Percentiles rank a stretch among this genome's conserved stretches.
phyloP scores from a whole-genome alignment of 2,329 filamentous ascomycete species.

The Tolypocladium endophyticum region DNA sequence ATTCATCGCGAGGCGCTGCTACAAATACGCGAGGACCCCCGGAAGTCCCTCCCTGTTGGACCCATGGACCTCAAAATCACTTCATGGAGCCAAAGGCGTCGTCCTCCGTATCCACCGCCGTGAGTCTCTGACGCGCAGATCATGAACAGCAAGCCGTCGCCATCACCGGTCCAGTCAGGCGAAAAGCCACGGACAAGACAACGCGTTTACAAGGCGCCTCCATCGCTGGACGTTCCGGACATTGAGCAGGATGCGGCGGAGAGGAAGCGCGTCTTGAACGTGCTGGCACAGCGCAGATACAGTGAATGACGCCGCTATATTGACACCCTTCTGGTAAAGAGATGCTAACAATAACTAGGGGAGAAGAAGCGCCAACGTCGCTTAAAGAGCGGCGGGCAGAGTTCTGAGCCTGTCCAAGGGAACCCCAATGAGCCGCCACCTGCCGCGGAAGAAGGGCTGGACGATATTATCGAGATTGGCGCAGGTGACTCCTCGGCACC shows the following conservation, averaged over 20 bases:
- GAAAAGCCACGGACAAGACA: constrained; percentile 25
- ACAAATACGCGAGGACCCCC: not conserved
- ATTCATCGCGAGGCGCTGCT: not conserved
- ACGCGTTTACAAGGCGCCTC: constrained; percentile 26
- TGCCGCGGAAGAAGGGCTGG: constrained; percentile 3
- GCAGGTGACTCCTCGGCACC: not conserved
- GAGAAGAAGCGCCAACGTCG: constrained; percentile 21
- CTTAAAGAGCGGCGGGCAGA: constrained; percentile 7
- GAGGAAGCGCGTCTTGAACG: constrained; percentile 41
- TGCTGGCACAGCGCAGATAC: constrained; percentile 44
- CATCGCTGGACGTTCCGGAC: constrained; percentile 31
- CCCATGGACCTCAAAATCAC: not conserved
- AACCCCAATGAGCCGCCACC: not conserved
- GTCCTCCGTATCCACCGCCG: not conserved
- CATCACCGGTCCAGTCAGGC: not conserved
- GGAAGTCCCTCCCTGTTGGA: not conserved
- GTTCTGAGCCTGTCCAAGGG: not conserved
- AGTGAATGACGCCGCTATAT: constrained; percentile 15
- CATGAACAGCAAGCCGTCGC: not conserved
- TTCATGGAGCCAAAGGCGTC: not conserved
- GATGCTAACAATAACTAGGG: constrained; percentile 9
- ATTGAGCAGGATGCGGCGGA: constrained; percentile 41
- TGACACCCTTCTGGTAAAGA: not conserved
- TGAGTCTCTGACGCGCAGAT: not conserved
- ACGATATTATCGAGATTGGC: constrained; percentile 2